Percentiles rank a stretch among this genome's conserved stretches.
phyloP scores from a whole-genome alignment of 2,329 filamentous ascomycete species.

The Setomelanomma holmii region DNA sequence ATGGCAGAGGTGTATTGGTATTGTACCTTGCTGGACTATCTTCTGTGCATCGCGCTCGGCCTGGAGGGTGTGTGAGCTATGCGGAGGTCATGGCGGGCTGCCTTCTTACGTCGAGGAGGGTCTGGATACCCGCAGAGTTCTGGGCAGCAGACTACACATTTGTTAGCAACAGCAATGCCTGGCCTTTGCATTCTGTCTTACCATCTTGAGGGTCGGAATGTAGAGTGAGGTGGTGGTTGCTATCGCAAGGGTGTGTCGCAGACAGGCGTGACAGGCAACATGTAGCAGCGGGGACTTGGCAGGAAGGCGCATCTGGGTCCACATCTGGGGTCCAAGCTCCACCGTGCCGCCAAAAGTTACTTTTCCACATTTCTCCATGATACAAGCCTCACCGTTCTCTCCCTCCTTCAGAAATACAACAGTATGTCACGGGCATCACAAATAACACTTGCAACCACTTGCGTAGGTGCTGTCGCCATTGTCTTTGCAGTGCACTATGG shows the following conservation, averaged over 20 bases:
- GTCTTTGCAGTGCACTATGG: constrained; percentile 88
- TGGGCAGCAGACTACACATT: constrained; percentile 82
- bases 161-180: constrained; percentile 26
- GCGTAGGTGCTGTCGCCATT: constrained; percentile 76
- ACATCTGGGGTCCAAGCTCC: constrained; percentile 41
- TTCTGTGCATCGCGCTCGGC: constrained; percentile 98
- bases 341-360: constrained; percentile 20
- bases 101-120: constrained; percentile 88
- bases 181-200: constrained; percentile 6
- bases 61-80: constrained; percentile 61
- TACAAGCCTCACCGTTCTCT: constrained; percentile 3
- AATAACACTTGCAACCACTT: constrained; percentile 79
- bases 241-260: constrained; percentile 28
- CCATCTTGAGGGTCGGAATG: constrained; percentile 33
- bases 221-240: constrained; percentile 18
- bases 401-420: constrained; percentile 3
- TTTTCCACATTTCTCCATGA: constrained; percentile 11
- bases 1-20: too few relatives aligned
- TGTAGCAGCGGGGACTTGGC: constrained; percentile 36
- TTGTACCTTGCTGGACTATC: constrained; percentile 95
- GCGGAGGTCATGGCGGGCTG: constrained; percentile 31
- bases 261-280: constrained; percentile 35
- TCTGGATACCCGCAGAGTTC: constrained; percentile 98
- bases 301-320: constrained; percentile 23
- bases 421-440: constrained; percentile 91